These are phyloP conservation scores for Colletotrichum tamarilloi DNA, from an alignment of 2,329 filamentous ascomycete species.

Conservation along the genomic window DNA sequence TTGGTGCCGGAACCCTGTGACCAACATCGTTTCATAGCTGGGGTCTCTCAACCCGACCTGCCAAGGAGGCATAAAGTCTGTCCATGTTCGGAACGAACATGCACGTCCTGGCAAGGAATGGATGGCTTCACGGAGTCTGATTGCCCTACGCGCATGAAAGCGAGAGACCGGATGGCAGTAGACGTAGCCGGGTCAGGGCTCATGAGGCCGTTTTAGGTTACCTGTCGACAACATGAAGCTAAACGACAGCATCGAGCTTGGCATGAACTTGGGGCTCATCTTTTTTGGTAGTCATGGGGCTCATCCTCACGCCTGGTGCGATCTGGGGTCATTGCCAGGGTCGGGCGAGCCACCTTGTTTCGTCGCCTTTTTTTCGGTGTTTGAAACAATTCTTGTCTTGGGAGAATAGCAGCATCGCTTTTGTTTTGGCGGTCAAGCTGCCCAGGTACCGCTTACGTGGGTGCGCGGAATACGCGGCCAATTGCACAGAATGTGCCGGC, in stretches of 20 bases:
- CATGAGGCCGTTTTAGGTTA: slow-evolving; percentile 33
- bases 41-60: slow-evolving; percentile 16
- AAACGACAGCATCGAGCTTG: slow-evolving; percentile 6
- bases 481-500: background rate
- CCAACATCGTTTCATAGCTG: slow-evolving; percentile 44
- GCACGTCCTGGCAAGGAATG: slow-evolving; percentile 20
- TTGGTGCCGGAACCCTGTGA: slow-evolving; percentile 45
- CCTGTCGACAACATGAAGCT: slow-evolving; percentile 7
- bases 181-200: slow-evolving; percentile 23
- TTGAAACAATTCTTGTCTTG: slow-evolving; percentile 34
- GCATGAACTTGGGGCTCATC: slow-evolving; percentile 6
- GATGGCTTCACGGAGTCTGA: slow-evolving; percentile 25
- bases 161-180: slow-evolving; percentile 34
- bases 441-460: background rate
- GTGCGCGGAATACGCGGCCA: background rate
- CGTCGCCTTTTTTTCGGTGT: slow-evolving; percentile 22
- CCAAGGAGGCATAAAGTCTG: slow-evolving; percentile 28
- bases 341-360: slow-evolving; percentile 25
- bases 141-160: slow-evolving; percentile 23
- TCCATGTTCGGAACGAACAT: slow-evolving; percentile 32
- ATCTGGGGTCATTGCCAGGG: slow-evolving; percentile 6
- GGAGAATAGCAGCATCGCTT: slow-evolving; percentile 12
- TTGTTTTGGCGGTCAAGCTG: background rate
- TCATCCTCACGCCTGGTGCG: slow-evolving; percentile 7
- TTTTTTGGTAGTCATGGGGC: slow-evolving; percentile 3